Evolutionary conservation across 257 asterid species (phyloP).

Genomic region (Solanum virginianum): DNA sequence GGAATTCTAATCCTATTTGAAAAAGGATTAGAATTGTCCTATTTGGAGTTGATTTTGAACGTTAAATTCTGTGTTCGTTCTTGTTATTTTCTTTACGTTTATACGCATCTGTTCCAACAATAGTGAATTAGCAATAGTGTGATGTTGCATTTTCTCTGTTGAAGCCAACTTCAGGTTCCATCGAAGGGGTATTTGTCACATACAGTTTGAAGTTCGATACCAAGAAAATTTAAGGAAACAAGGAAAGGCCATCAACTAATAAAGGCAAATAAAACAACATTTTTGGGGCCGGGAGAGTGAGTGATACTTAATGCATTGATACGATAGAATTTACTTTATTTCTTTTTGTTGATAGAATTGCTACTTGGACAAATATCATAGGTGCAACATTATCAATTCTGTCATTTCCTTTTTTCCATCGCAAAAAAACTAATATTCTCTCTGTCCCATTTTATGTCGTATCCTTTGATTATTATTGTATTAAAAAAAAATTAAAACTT

Average conservation of each 20-base stretch:
- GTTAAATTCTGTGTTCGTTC: too few species aligned
- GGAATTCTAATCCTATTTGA: too few species aligned
- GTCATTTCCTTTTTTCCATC: not conserved
- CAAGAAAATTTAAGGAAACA: not conserved
- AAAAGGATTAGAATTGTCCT: too few species aligned
- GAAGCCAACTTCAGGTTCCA: not conserved
- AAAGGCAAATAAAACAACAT: not conserved
- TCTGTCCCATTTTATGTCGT: accelerated
- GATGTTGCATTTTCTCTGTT: not conserved
- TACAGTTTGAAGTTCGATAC: not conserved
- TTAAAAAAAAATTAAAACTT: too few species aligned
- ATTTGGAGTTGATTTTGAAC: too few species aligned
- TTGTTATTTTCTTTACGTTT: too few species aligned
- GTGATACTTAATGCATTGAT: not conserved
- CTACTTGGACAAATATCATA: not conserved
- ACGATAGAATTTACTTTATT: not conserved
- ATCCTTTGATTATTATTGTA: too few species aligned
- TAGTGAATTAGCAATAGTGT: not conserved
- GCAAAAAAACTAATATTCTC: not conserved
- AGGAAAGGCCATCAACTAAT: not conserved
- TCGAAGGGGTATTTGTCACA: not conserved
- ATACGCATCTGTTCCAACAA: too few species aligned
- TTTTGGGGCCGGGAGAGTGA: not conserved
- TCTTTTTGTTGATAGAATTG: not conserved
- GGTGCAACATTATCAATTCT: not conserved